These are phyloP conservation scores for Syncephalastrum racemosum DNA, from an alignment of 371 early-diverging fungal genomes.

Conservation along the genomic window DNA sequence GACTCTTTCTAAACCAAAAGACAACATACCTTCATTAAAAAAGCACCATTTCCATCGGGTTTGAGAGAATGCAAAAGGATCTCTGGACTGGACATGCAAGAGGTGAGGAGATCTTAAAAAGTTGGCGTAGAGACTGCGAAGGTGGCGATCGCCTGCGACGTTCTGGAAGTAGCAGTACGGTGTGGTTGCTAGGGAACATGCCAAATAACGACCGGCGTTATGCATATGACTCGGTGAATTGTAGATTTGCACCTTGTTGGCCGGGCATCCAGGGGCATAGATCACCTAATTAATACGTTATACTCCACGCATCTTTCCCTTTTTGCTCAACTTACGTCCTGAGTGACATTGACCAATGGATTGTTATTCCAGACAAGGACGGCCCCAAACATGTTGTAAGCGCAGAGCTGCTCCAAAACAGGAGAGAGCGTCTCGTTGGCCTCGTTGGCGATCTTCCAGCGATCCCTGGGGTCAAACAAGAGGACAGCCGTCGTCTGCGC, in stretches of 20 bases:
- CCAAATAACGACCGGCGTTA: constrained; percentile 58
- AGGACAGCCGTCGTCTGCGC: constrained; percentile 55
- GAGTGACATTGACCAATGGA: constrained; percentile 41
- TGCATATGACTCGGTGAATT: constrained; percentile 55
- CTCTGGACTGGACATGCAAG: constrained; percentile 54
- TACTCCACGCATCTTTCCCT: not conserved
- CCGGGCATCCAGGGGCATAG: constrained; percentile 30
- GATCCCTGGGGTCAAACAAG: constrained; percentile 16
- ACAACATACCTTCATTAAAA: constrained; percentile 52
- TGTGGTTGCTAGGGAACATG: constrained; percentile 58
- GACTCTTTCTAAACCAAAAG: too few relatives aligned
- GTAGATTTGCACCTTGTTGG: constrained; percentile 41
- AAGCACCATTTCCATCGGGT: constrained; percentile 71
- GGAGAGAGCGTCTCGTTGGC: constrained; percentile 37
- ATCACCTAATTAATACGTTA: constrained; percentile 22
- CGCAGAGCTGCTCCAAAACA: constrained; percentile 53
- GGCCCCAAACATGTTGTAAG: constrained; percentile 58
- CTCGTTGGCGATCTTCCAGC: constrained; percentile 21
- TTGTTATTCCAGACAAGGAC: constrained; percentile 67
- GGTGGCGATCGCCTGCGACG: constrained; percentile 38
- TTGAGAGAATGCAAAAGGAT: constrained; percentile 47
- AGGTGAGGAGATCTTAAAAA: constrained; percentile 56
- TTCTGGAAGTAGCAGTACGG: constrained; percentile 70
- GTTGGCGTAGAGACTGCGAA: constrained; percentile 62
- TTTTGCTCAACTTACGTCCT: constrained; percentile 35